phyloP scores from a whole-genome alignment of 148 eudicot species.

The Mesembryanthemum crystallinum region DNA sequence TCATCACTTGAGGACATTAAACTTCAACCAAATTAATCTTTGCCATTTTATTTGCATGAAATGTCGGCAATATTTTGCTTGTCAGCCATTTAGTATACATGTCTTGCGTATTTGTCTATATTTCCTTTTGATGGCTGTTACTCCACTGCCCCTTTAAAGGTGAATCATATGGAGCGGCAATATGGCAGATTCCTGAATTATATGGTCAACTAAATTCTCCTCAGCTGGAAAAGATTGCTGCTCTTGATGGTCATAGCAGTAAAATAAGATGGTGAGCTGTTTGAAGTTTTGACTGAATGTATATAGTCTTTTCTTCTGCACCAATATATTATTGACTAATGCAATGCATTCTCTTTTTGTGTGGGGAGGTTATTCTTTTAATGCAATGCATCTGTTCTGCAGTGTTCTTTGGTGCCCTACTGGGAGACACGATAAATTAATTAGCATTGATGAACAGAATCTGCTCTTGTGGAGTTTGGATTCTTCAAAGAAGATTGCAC shows the following conservation, averaged over 20 bases:
- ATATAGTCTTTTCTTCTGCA: background rate
- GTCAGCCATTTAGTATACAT: background rate
- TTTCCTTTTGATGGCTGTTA: background rate
- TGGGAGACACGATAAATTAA: constrained; percentile 86
- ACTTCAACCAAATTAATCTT: background rate
- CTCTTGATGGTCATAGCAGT: constrained; percentile 67
- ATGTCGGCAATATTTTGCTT: background rate
- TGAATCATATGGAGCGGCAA: constrained; percentile 88
- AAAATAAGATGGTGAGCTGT: constrained; percentile 70
- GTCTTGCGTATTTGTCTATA: background rate
- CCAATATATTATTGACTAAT: background rate
- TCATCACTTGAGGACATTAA: background rate
- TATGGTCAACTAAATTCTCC: constrained; percentile 95
- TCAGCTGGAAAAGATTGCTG: constrained; percentile 76
- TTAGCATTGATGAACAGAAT: constrained; percentile 92
- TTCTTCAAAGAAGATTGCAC: constrained; percentile 87
- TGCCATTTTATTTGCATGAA: background rate
- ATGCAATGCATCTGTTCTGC: constrained; percentile 27
- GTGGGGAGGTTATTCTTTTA: constrained; percentile 1
- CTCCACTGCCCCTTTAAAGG: constrained; percentile 46
- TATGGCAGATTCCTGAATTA: constrained; percentile 97
- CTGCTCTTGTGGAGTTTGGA: constrained; percentile 86
- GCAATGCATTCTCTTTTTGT: background rate
- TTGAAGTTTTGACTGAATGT: background rate
- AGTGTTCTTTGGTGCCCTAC: constrained; percentile 98